Percentiles rank a stretch among this genome's conserved stretches.
phyloP scores from a whole-genome alignment of 164 flowering plant genomes.

The Amborella trichopoda region DNA sequence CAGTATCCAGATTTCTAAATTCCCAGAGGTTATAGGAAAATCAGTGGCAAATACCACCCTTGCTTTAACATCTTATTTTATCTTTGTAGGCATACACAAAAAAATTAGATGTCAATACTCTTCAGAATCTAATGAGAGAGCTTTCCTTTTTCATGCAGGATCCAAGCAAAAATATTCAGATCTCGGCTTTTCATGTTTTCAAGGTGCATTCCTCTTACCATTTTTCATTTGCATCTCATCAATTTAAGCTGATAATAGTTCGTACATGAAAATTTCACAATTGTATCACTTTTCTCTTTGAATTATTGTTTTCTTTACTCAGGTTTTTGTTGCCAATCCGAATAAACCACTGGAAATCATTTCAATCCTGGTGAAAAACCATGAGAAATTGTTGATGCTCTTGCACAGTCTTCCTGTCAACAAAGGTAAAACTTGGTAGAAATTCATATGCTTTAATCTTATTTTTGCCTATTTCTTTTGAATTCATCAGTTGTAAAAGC shows the following conservation, averaged over 20 bases:
- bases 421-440: conserved; percentile 40
- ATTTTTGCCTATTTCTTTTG: neutral
- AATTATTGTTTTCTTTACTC: conserved; percentile 2
- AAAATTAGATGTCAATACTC: too few relatives aligned
- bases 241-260: neutral
- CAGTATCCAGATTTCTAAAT: too few relatives aligned
- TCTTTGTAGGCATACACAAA: too few relatives aligned
- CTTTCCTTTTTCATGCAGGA: conserved; percentile 41
- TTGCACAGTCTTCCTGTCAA: conserved; percentile 64
- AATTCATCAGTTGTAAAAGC: neutral
- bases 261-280: conserved; percentile 1
- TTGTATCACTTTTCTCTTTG: neutral
- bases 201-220: conserved; percentile 39
- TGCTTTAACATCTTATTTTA: neutral
- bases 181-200: conserved; percentile 92
- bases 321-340: conserved; percentile 98
- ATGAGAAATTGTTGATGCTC: conserved; percentile 49
- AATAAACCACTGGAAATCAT: conserved; percentile 80
- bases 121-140: too few relatives aligned
- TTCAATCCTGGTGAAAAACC: conserved; percentile 65
- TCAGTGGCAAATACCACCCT: neutral
- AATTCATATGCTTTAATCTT: neutral
- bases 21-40: too few relatives aligned
- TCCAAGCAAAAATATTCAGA: conserved; percentile 88
- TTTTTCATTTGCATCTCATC: neutral